A percentile compares a stretch with the other conserved stretches of the same genome.
These are phyloP conservation scores for Sporothrix phasma DNA, from an alignment of 2,329 filamentous ascomycete species.

Conservation along the genomic window DNA sequence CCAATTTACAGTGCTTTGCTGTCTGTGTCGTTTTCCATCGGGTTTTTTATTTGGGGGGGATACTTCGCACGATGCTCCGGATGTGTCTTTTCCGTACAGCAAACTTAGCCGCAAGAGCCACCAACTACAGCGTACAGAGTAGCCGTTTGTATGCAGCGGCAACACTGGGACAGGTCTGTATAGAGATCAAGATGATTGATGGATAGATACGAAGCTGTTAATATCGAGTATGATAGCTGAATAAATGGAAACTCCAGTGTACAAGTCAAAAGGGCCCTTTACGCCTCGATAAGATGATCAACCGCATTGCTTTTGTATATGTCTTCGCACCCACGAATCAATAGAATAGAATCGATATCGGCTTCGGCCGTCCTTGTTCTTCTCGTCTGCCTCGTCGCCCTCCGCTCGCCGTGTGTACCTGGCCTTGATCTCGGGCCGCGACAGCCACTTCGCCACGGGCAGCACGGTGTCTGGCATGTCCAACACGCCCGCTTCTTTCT, in stretches of 20 bases:
- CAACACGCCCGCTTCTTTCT: constrained; percentile 86
- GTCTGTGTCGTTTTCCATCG: neutral
- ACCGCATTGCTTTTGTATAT: neutral
- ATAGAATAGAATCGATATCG: constrained; percentile 28
- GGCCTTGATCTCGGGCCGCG: constrained; percentile 54
- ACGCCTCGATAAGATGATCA: neutral
- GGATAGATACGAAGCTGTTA: neutral
- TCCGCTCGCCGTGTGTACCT: constrained; percentile 40
- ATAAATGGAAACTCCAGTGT: neutral
- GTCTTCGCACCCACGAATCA: neutral
- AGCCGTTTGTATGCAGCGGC: too few relatives aligned
- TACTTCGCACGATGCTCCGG: neutral
- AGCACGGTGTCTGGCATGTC: constrained; percentile 92
- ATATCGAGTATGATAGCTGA: neutral
- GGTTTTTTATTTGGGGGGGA: too few relatives aligned
- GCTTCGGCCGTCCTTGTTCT: constrained; percentile 39
- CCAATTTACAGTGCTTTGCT: neutral
- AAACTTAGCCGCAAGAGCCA: neutral
- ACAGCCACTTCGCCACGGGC: constrained; percentile 66
- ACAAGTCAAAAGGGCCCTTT: neutral
- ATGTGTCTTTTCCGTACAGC: neutral
- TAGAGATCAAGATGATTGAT: neutral
- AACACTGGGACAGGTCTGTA: too few relatives aligned
- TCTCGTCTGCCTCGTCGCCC: constrained; percentile 5
- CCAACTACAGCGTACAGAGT: neutral